Conservation (phyloP, 768 basidiomycete species). For the Suillus discolor region DNA sequence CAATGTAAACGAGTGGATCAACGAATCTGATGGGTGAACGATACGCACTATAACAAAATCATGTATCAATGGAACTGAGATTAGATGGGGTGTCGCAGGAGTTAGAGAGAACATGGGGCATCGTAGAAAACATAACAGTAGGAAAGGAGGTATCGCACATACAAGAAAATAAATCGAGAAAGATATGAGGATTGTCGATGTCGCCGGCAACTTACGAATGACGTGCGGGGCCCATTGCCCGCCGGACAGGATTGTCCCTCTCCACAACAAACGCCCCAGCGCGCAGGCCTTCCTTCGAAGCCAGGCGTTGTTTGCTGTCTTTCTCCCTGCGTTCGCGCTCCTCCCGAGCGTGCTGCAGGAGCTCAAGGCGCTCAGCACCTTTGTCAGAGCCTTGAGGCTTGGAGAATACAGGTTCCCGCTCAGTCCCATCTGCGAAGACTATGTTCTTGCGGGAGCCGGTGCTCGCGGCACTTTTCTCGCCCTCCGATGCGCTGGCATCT, state of each 20-base stretch:
- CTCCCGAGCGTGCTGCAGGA: slow-evolving; percentile 21
- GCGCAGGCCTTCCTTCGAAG: slow-evolving; percentile 29
- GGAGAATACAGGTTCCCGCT: slow-evolving; percentile 11
- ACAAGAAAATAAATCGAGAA: slow-evolving; percentile 4
- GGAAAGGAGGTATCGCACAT: slow-evolving; percentile 3
- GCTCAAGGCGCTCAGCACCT: slow-evolving; percentile 9
- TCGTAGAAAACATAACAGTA: slow-evolving; percentile 1
- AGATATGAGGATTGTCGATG: not conserved
- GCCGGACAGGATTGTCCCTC: slow-evolving; percentile 30
- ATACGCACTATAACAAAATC: not conserved
- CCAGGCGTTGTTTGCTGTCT: slow-evolving; percentile 24
- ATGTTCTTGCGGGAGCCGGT: slow-evolving; percentile 6
- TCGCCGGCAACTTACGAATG: not conserved
- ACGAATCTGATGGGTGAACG: slow-evolving; percentile 1
- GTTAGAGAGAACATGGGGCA: not conserved
- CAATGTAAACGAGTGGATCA: slow-evolving; percentile 2
- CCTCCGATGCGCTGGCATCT: slow-evolving; percentile 17
- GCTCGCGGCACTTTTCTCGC: slow-evolving; percentile 15
- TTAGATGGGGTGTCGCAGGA: slow-evolving; percentile 2
- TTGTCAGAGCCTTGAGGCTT: slow-evolving; percentile 11
- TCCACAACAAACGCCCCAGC: slow-evolving; percentile 31
- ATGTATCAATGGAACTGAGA: not conserved
- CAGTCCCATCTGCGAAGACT: slow-evolving; percentile 6
- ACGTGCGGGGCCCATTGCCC: slow-evolving; percentile 32
- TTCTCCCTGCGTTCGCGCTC: slow-evolving; percentile 30